phyloP scores from a whole-genome alignment of 306 rosid genomes.

The Vachellia pachyceras region DNA sequence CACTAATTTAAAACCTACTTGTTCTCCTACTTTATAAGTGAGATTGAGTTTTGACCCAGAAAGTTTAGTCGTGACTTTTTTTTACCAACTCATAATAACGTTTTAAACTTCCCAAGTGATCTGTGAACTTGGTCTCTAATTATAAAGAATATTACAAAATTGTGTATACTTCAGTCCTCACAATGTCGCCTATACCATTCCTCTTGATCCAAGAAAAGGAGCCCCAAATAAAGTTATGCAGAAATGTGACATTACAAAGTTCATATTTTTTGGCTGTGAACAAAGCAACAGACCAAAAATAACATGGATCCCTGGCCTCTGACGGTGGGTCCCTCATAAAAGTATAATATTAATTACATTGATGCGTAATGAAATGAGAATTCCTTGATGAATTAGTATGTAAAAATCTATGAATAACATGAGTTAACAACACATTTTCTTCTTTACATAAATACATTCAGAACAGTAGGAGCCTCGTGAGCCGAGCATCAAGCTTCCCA shows the following conservation, averaged over 20 bases:
- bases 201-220: neutral
- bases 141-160: neutral
- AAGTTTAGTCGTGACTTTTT: too few species aligned
- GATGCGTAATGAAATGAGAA: constrained; percentile 27
- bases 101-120: too few species aligned
- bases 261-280: neutral
- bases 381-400: constrained; percentile 35
- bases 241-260: neutral
- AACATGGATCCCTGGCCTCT: neutral
- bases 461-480: constrained; percentile 28
- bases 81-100: too few species aligned
- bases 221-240: neutral
- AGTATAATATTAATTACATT: constrained; percentile 36
- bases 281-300: constrained; percentile 20
- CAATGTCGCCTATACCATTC: neutral
- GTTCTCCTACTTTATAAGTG: too few species aligned
- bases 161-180: neutral
- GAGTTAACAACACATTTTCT: constrained; percentile 36
- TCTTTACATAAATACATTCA: constrained; percentile 42
- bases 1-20: too few species aligned
- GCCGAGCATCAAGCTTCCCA: constrained; percentile 25
- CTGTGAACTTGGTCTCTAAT: neutral
- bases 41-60: too few species aligned
- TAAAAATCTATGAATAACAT: constrained; percentile 40
- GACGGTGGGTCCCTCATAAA: constrained; percentile 7